Percentiles rank a stretch among this genome's conserved stretches.
phyloP scores from a whole-genome alignment of 1,284 basidiomycete genomes.

The Ganoderma boninense region DNA sequence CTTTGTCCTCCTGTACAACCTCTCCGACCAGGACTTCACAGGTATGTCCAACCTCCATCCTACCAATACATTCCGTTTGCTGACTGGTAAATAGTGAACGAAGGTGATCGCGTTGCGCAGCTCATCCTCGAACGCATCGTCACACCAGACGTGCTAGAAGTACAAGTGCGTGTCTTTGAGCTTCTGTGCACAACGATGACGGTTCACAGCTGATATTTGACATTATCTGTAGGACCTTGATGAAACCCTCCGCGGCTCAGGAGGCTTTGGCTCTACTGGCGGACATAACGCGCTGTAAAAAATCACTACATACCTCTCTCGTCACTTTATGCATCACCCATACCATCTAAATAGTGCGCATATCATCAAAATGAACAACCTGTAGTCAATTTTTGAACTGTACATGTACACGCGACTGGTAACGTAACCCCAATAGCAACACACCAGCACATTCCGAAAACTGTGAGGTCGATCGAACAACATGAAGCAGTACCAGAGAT shows the following conservation, averaged over 20 bases:
- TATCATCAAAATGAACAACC: neutral
- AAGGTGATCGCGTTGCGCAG: slow-evolving; percentile 95
- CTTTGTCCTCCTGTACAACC: slow-evolving; percentile 96
- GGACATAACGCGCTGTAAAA: slow-evolving; percentile 61
- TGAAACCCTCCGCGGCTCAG: slow-evolving; percentile 84
- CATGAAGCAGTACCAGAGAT: neutral
- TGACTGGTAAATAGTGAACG: slow-evolving; percentile 65
- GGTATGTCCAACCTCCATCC: slow-evolving; percentile 54
- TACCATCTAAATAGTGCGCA: neutral
- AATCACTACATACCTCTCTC: neutral
- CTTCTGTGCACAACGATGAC: neutral
- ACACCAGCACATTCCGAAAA: neutral
- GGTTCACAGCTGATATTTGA: neutral
- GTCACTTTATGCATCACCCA: neutral
- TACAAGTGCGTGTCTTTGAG: slow-evolving; percentile 65
- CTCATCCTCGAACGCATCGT: slow-evolving; percentile 92
- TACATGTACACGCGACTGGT: neutral
- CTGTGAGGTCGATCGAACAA: neutral
- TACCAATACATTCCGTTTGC: neutral
- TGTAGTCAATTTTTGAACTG: neutral
- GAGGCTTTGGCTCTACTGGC: slow-evolving; percentile 97
- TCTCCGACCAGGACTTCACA: slow-evolving; percentile 88
- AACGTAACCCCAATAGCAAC: neutral
- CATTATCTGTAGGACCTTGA: slow-evolving; percentile 70
- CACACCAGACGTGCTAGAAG: slow-evolving; percentile 87